Evolutionary conservation across 495 filamentous ascomycete genomes (phyloP), one percentile per base, ranked within the genome.

Genomic region (Hyaloscypha finlandica): DNA sequence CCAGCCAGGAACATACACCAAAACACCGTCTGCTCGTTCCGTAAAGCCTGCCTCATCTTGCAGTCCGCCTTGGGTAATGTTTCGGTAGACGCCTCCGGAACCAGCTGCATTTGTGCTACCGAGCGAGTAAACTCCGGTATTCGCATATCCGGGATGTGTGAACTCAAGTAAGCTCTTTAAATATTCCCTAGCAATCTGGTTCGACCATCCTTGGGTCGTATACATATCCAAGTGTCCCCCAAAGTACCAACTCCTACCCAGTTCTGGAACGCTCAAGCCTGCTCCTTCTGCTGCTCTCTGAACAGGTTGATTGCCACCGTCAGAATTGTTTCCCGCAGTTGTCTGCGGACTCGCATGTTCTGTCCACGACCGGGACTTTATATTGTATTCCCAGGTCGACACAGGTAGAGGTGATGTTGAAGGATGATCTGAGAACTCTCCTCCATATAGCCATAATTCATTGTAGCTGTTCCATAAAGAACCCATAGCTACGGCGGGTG

Each of bases 121-220:
- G 0, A 91, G 78, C 0, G 78, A 75, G 33, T 82, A 68, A 0
- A 90, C 83, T 4, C 80, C 85, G 53, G 81, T 75, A 71, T 92
- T 91, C 9, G 77, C 77, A 70, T 83, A 87, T 1, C 87, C 87
- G 2, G 89, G 89, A 66, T 88, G 88, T 0, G 89, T 91, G 69
- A 88, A 93, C 69, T 93, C 89, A n/a, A 92, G 73, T 5, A 93
- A 74, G 63, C 86, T 89, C 76, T 89, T 91, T 31, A 93, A 77
- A 72, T 92, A 93, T 6, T 89, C 75, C 4, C 89, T 81, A 0
- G 73, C 68, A n/a, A 84, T 79, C 64, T 84, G 79, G 39, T 83
- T 79, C 35, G 83, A 85, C 90, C 89, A 92, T n/a, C 89, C 89
- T 9, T 79, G 77, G 0, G 89, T 90, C 1, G 90, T 93, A 51